Evolutionary conservation across 257 asterid genomes (phyloP), one percentile per base, ranked within the genome.

Genomic region (Ilex asprella): DNA sequence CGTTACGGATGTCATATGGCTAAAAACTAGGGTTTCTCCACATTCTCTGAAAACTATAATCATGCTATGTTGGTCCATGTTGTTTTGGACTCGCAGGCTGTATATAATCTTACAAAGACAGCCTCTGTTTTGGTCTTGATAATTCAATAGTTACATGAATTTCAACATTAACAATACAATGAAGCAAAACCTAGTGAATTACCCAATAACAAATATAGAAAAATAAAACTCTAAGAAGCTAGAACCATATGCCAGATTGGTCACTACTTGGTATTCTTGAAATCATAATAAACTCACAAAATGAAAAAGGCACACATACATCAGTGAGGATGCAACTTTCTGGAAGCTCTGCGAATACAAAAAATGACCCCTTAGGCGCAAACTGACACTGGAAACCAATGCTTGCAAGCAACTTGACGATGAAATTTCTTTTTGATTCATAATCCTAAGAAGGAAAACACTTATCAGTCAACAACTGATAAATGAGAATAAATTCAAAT

Each of bases 361-460:
- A 88, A 72, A 84, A 66, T 2, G 98, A 88, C 51, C 96, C 98
- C 79, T 73, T 82, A 44, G 98, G 87, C 74, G 66, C 83, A 67
- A 78, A 73, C 49, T 74, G 68, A 71, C 76, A 64, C 67, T 52
- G 59, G 78, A 91, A 88, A 50, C 98, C 96, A 59, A 86, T 81
- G 71, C 80, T 70, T 30, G 69, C 70, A 41, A 91, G 95, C 76
- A 88, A 67, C 62, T 75, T 75, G 66, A 80, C 67, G 30, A 86
- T 55, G 65, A 58, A 75, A 66, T 88, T 94, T 74, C 98, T 81
- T 67, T 81, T 88, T 14, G 82, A 76, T 75, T 86, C 82, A 70
- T 91, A 88, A 57, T 81, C 95, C 98, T 91, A 64, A 61, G 61
- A 64, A 61, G 61, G 53, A 64, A 30, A 30, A 51, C 46, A 61